Evolutionary conservation across 805 yeast genomes (phyloP).

Genomic region (Candida jianshihensis): DNA sequence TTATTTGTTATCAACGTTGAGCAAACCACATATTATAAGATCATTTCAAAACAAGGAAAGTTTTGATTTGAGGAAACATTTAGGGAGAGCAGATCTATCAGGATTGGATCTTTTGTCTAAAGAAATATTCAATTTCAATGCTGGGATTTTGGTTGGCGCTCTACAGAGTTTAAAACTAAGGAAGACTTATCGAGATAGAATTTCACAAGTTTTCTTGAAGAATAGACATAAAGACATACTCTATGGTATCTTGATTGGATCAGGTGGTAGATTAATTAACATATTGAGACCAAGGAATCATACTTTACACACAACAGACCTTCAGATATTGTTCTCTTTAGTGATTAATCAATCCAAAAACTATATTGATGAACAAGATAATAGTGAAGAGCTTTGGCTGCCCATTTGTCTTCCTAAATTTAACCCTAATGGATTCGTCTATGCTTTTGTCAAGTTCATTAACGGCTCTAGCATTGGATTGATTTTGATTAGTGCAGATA

Average conservation of each 20-base stretch:
- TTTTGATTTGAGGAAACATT: conserved; percentile 70
- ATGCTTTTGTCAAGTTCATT: conserved; percentile 67
- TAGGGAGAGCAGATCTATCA: conserved; percentile 68
- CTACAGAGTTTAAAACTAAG: conserved; percentile 56
- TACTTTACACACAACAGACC: conserved; percentile 72
- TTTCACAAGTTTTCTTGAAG: conserved; percentile 48
- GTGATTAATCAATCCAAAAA: conserved; percentile 41
- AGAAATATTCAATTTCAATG: conserved; percentile 45
- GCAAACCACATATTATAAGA: conserved; percentile 68
- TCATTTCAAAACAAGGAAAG: conserved; percentile 68
- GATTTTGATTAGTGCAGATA: conserved; percentile 47
- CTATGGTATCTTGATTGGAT: conserved; percentile 67
- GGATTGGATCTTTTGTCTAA: conserved; percentile 61
- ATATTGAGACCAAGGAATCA: conserved; percentile 74
- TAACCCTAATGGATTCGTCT: conserved; percentile 80
- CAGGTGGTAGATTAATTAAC: conserved; percentile 58
- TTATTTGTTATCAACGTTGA: conserved; percentile 72
- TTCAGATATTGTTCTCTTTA: conserved; percentile 66
- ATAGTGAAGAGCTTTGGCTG: conserved; percentile 77
- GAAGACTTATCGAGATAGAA: conserved; percentile 46
- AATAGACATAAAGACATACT: conserved; percentile 48
- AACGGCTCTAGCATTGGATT: conserved; percentile 31
- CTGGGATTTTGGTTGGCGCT: conserved; percentile 58
- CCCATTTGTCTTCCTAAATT: conserved; percentile 91
- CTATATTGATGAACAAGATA: conserved; percentile 45